phyloP scores from a whole-genome alignment of 306 rosid species.

The Fagus sylvatica region DNA sequence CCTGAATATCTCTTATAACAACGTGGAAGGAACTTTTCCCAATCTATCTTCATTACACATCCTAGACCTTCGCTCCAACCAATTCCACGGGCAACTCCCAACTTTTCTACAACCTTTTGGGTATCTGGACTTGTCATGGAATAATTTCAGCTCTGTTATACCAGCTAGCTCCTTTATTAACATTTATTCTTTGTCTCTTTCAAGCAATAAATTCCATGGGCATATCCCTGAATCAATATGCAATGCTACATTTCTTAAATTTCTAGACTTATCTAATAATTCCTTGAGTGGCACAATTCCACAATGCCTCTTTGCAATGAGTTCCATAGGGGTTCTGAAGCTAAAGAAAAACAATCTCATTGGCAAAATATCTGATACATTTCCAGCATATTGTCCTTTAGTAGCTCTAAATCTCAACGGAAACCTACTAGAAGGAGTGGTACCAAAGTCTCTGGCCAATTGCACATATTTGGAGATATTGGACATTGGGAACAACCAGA shows the following conservation, averaged over 20 bases:
- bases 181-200: too few species aligned
- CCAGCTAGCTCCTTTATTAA: too few species aligned
- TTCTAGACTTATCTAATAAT: slow-evolving; percentile 40
- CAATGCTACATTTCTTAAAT: slow-evolving; percentile 12
- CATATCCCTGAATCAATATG: slow-evolving; percentile 32
- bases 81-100: slow-evolving; percentile 28
- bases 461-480: slow-evolving; percentile 32
- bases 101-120: background rate
- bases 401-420: slow-evolving; percentile 27
- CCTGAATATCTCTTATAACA: background rate
- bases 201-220: slow-evolving; percentile 19
- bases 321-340: slow-evolving; percentile 34
- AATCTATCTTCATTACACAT: background rate
- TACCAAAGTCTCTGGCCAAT: slow-evolving; percentile 30
- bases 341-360: background rate
- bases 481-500: slow-evolving; percentile 38
- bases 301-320: slow-evolving; percentile 12
- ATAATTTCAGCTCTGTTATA: slow-evolving; percentile 24
- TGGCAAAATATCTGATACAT: background rate
- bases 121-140: slow-evolving; percentile 28
- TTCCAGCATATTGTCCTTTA: slow-evolving; percentile 16
- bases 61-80: slow-evolving; percentile 41
- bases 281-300: slow-evolving; percentile 25
- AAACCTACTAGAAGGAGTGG: slow-evolving; percentile 21
- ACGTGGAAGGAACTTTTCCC: background rate